Conservation (phyloP, 2,329 filamentous ascomycete species). For the Thelonectria rubi region DNA sequence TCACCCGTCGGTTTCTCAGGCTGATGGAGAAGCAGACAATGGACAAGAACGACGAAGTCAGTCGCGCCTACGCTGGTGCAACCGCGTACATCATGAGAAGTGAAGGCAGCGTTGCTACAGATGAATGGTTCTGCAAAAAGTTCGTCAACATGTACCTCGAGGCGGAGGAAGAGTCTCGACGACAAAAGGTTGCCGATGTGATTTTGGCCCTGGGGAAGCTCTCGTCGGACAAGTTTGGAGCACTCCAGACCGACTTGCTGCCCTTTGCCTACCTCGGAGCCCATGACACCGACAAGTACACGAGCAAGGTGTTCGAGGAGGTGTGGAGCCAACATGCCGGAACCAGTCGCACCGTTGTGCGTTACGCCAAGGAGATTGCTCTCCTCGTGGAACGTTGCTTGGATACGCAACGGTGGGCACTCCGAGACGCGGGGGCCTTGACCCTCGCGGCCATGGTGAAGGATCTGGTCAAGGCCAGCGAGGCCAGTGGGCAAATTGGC, state of each 20-base stretch:
- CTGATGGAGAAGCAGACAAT: slow-evolving; percentile 82
- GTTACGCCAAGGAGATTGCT: slow-evolving; percentile 87
- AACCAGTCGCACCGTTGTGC: slow-evolving; percentile 79
- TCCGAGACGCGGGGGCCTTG: slow-evolving; percentile 88
- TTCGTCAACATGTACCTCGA: slow-evolving; percentile 79
- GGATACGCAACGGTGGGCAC: slow-evolving; percentile 84
- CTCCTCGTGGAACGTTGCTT: slow-evolving; percentile 72
- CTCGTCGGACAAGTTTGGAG: slow-evolving; percentile 86
- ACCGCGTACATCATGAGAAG: slow-evolving; percentile 83
- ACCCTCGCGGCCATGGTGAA: slow-evolving; percentile 78
- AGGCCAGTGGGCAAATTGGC: slow-evolving; percentile 66
- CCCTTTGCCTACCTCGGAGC: slow-evolving; percentile 90
- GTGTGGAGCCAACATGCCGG: slow-evolving; percentile 94
- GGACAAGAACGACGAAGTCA: slow-evolving; percentile 94
- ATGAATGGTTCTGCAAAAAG: slow-evolving; percentile 60
- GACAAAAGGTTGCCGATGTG: slow-evolving; percentile 84
- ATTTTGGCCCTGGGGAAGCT: slow-evolving; percentile 84
- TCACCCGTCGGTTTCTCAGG: slow-evolving; percentile 79
- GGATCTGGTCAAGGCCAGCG: slow-evolving; percentile 69
- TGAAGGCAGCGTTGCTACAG: slow-evolving; percentile 52
- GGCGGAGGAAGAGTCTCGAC: slow-evolving; percentile 78
- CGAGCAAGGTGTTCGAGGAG: slow-evolving; percentile 80
- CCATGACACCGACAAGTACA: slow-evolving; percentile 84
- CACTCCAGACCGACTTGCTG: slow-evolving; percentile 77
- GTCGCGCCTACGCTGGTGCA: slow-evolving; percentile 85